These are phyloP conservation scores for Blastobotrys apis DNA, from an alignment of 1,139 yeast genomes.

Conservation along the genomic window DNA sequence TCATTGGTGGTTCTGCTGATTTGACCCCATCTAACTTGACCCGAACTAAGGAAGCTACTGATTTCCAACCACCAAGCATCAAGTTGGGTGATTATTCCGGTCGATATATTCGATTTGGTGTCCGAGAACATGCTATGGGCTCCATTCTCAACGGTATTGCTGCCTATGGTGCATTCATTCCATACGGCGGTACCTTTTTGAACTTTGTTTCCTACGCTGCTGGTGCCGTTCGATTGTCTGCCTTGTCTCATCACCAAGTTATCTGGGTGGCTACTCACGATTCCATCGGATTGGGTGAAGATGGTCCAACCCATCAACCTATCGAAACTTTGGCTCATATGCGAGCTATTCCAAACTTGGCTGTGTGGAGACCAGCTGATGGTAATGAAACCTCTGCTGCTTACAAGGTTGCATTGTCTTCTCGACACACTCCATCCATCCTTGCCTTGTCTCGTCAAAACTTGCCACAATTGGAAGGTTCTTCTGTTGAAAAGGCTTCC, in stretches of 20 bases:
- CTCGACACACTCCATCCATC: slow-evolving; percentile 75
- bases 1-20: slow-evolving; percentile 98
- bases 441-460: slow-evolving; percentile 96
- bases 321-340: slow-evolving; percentile 97
- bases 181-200: slow-evolving; percentile 97
- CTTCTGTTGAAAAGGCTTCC: slow-evolving; percentile 83
- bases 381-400: slow-evolving; percentile 99
- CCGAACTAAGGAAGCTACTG: slow-evolving; percentile 76
- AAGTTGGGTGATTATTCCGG: slow-evolving; percentile 86
- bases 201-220: slow-evolving; percentile 97
- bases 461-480: slow-evolving; percentile 94
- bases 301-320: slow-evolving; percentile 99
- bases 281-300: slow-evolving; percentile 99
- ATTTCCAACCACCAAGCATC: slow-evolving; percentile 88
- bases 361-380: slow-evolving; percentile 99
- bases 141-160: slow-evolving; percentile 98
- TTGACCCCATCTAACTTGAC: slow-evolving; percentile 97
- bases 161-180: slow-evolving; percentile 90
- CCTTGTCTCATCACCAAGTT: slow-evolving; percentile 89
- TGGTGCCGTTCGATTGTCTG: slow-evolving; percentile 95
- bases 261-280: slow-evolving; percentile 99
- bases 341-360: slow-evolving; percentile 92
- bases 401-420: slow-evolving; percentile 71
- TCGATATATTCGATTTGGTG: slow-evolving; percentile 97
- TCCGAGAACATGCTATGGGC: slow-evolving; percentile 99